Evolutionary conservation across 495 filamentous ascomycete species (phyloP), one percentile per base, ranked within the genome.

Genomic region (Lichina pygmaea): DNA sequence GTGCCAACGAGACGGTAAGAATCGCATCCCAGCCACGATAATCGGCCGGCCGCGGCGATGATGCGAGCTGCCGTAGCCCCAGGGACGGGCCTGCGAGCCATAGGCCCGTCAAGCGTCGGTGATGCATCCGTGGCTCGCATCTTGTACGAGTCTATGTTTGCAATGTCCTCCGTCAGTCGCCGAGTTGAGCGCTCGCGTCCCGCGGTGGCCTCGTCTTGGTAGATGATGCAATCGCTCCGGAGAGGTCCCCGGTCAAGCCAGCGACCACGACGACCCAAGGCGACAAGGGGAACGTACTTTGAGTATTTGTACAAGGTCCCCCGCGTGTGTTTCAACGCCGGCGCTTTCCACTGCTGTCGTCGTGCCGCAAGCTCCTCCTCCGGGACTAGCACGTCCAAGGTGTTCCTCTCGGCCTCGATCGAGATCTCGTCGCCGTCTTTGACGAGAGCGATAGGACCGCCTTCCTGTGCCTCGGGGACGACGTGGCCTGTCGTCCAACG

Each of bases 261-360:
- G n/a, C 2, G 32, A 10, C 33, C 11, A 12, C 33, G 30, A 7
- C 16, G 30, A 8, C 36, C 39, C 8, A 17, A 4, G 15, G 13
- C n/a, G 7, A 44, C 1, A 47, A 41, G 15, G 6, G 7, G 15
- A 38, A 55, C 64, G 44, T 53, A 61, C 57, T 62, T 64, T 16
- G 77, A 70, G 53, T 86, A 86, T 61, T 86, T 86, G 50, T 71
- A 74, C 49, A 86, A 58, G 11, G 81, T 85, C 9, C 81, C 81
- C 59, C 73, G 74, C 16, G 61, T 63, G 49, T 79, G 82, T 59
- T 74, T 77, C 42, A 73, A 50, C 50, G 66, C 58, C 39, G 41
- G 41, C 15, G 78, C 79, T n/a, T 72, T 66, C 49, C 61, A 66
- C 66, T 73, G 84, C 44, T 68, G 70, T 49, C 72, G 65, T 56